Percentiles rank a stretch among this genome's conserved stretches.
These are phyloP conservation scores for Lantana camara DNA, from an alignment of 257 asterid genomes.

Conservation along the genomic window DNA sequence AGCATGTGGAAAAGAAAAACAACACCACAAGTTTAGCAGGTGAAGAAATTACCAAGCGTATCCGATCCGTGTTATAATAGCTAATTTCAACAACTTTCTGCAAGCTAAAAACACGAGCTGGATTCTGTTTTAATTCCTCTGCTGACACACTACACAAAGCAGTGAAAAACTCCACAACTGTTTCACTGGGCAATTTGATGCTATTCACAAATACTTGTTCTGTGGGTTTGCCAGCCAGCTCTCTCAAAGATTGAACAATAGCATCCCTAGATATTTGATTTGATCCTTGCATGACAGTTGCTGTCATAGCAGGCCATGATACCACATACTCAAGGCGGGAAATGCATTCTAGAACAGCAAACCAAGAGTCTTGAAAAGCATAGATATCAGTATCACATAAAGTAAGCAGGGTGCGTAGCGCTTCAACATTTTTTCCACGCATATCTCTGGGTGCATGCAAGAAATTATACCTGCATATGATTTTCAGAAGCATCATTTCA, in stretches of 20 bases:
- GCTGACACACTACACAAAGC: constrained; percentile 96
- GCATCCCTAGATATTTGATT: constrained; percentile 96
- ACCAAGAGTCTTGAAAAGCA: constrained; percentile 98
- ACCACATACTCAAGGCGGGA: constrained; percentile 95
- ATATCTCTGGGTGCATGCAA: constrained; percentile 97
- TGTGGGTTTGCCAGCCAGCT: constrained; percentile 91
- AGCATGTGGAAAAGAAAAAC: constrained; percentile 8
- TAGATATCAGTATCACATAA: constrained; percentile 87
- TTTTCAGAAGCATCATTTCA: constrained; percentile 35
- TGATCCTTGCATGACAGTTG: constrained; percentile 97
- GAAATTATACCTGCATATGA: constrained; percentile 78
- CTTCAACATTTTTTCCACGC: constrained; percentile 96
- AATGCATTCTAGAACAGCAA: constrained; percentile 89
- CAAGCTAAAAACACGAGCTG: constrained; percentile 97
- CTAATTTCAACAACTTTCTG: constrained; percentile 99
- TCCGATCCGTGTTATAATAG: constrained; percentile 98
- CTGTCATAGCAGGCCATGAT: constrained; percentile 88
- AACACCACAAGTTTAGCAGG: constrained; percentile 23
- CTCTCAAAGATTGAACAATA: constrained; percentile 84
- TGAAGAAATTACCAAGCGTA: constrained; percentile 81
- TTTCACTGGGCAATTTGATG: constrained; percentile 94
- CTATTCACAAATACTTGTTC: constrained; percentile 93
- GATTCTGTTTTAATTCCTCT: constrained; percentile 91
- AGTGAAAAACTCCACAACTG: constrained; percentile 94
- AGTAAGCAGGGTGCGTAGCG: constrained; percentile 80